phyloP scores from a whole-genome alignment of 805 yeast genomes.

The Hanseniaspora lindneri region DNA sequence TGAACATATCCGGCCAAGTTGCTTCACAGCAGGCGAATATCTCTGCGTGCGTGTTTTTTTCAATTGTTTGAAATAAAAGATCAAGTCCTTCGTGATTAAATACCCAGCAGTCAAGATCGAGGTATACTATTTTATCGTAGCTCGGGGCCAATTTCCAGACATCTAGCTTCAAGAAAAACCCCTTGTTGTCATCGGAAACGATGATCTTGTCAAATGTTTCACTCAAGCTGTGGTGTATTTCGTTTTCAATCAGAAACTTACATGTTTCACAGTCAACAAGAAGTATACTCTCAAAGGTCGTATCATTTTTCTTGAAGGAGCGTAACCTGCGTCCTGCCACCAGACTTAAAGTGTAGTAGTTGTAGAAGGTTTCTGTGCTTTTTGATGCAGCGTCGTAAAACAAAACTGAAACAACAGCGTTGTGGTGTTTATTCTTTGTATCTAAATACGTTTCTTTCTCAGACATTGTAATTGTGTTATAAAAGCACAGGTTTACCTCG shows the following conservation, averaged over 20 bases:
- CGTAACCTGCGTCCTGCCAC: neutral
- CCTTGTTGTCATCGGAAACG: neutral
- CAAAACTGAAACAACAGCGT: slow-evolving; percentile 4
- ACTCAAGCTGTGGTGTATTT: neutral
- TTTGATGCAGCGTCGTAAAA: neutral
- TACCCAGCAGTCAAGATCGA: slow-evolving; percentile 54
- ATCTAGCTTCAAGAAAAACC: slow-evolving; percentile 19
- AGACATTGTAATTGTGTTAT: too few relatives aligned
- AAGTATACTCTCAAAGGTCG: neutral
- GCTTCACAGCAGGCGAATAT: slow-evolving; percentile 57
- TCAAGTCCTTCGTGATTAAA: slow-evolving; percentile 25
- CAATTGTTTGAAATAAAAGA: neutral
- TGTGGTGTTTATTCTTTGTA: too few relatives aligned
- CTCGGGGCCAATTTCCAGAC: slow-evolving; percentile 33
- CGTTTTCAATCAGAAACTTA: neutral
- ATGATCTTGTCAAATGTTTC: neutral
- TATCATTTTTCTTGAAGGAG: neutral
- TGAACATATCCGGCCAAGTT: slow-evolving; percentile 90
- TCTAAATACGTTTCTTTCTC: too few relatives aligned
- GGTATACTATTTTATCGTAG: slow-evolving; percentile 40
- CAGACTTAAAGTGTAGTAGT: neutral
- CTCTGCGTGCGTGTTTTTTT: slow-evolving; percentile 17
- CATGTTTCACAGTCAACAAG: slow-evolving; percentile 3
- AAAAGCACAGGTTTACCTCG: too few relatives aligned
- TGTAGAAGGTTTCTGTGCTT: neutral